phyloP scores from a whole-genome alignment of 257 asterid genomes.

The Nicotiana noctiflora region DNA sequence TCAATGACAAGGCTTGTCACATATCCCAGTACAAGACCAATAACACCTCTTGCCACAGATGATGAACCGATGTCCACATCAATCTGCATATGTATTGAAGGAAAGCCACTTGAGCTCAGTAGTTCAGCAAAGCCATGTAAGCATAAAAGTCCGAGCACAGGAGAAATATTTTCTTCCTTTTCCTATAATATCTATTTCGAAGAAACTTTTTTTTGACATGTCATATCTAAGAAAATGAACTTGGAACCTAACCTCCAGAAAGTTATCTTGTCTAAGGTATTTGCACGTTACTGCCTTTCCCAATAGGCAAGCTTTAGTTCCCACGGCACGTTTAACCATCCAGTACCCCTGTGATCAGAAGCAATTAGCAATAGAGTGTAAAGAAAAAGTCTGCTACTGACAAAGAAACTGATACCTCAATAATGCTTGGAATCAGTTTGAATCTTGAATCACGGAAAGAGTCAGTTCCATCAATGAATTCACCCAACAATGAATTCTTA shows the following conservation, averaged over 20 bases:
- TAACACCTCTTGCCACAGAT: conserved; percentile 91
- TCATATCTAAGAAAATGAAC: background rate
- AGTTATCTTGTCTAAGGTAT: conserved; percentile 88
- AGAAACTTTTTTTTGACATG: no score
- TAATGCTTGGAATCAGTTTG: conserved; percentile 96
- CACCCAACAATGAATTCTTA: conserved; percentile 68
- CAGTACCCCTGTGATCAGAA: conserved; percentile 67
- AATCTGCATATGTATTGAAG: conserved; percentile 45
- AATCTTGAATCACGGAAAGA: conserved; percentile 88
- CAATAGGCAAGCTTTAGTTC: conserved; percentile 92
- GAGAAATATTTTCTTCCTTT: background rate
- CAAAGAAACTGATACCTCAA: conserved; percentile 46
- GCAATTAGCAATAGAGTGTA: background rate
- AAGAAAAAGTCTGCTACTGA: background rate
- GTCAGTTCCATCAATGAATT: conserved; percentile 82
- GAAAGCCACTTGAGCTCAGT: background rate
- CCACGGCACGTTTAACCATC: conserved; percentile 99
- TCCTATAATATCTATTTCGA: no score
- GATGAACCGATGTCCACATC: conserved; percentile 98
- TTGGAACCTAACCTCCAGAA: conserved; percentile 71
- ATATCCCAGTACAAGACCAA: conserved; percentile 90
- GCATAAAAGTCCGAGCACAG: background rate
- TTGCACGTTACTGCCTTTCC: conserved; percentile 96
- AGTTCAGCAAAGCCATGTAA: background rate
- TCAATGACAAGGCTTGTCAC: conserved; percentile 88